Evolutionary conservation across 768 basidiomycete species (phyloP).

Genomic region (Psilocybe subaeruginosa): DNA sequence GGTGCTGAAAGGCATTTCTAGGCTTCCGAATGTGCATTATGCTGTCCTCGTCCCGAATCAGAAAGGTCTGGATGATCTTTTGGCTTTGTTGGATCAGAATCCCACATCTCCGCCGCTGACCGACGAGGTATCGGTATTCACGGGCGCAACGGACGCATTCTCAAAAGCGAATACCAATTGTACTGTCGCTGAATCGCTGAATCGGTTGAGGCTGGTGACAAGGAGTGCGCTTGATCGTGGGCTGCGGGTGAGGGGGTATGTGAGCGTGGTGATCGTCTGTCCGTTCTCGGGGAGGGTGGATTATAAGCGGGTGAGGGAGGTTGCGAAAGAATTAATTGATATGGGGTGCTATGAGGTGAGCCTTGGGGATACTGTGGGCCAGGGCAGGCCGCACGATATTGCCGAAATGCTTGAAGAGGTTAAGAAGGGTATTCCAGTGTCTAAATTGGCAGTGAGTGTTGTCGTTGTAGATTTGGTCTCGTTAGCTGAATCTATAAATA

Average conservation of each 20-base stretch:
- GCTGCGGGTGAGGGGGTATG: conserved; percentile 80
- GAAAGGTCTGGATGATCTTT: conserved; percentile 72
- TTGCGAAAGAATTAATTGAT: conserved; percentile 70
- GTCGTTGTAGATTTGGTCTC: conserved; percentile 18
- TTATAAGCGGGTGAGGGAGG: conserved; percentile 62
- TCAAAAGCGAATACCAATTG: conserved; percentile 84
- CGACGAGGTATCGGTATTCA: conserved; percentile 88
- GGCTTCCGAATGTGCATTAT: conserved; percentile 59
- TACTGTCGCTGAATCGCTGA: conserved; percentile 70
- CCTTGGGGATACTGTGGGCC: conserved; percentile 90
- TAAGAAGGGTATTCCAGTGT: conserved; percentile 58
- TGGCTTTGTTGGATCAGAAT: conserved; percentile 53
- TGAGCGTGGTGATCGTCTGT: conserved; percentile 82
- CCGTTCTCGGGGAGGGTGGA: conserved; percentile 86
- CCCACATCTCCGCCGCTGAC: conserved; percentile 52
- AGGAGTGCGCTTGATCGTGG: conserved; percentile 60
- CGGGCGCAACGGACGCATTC: conserved; percentile 87
- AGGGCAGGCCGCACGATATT: conserved; percentile 75
- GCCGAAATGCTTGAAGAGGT: conserved; percentile 72
- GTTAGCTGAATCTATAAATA: conserved; percentile 21
- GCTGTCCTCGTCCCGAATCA: conserved; percentile 84
- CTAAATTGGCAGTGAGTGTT: conserved; percentile 64
- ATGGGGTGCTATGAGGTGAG: conserved; percentile 97
- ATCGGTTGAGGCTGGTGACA: conserved; percentile 63
- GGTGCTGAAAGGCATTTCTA: conserved; percentile 63